Evolutionary conservation across 164 flowering plant genomes (phyloP), one percentile per base, ranked within the genome.

Genomic region (Magnolia kwangsiensis): DNA sequence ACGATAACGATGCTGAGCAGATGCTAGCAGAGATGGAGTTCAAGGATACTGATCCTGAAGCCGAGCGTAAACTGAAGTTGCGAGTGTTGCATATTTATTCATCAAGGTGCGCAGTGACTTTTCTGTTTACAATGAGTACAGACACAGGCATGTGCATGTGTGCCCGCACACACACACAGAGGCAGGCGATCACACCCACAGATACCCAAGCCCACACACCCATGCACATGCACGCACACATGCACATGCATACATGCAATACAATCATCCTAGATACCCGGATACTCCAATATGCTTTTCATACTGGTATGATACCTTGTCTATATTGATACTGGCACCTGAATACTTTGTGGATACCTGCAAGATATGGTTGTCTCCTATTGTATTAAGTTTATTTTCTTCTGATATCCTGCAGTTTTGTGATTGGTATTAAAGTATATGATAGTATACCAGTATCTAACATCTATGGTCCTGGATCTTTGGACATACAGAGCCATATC

Each of bases 1-100:
- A 96, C 83, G 99, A 96, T 78, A 94, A 96, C 80, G 99, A 96
- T 84, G 99, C 99, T 24, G 99, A 96, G 84, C 93, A 90, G 82
- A 75, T 92, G 72, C 86, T 96, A 50, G 96, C 97, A 50, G 98
- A 96, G 80, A 94, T 96, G 99, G 99, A 94, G 81, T 96, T 96
- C 80, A 94, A 92, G 81, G 93, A 90, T 7, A 82, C 89, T 21
- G 98, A 96, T 78, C 83, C 89, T 51, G 89, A 89, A 78, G 86
- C 88, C 75, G 99, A 96, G 63, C 89, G 78, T 55, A 89, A 94
- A 85, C 73, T 92, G 72, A 96, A 96, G 82, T 80, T 96, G 79
- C 84, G 88, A 71, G 90, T 96, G 50, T 79, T 96, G 79, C 94
- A 72, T 51, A 89, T 94, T 51, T 96, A 94, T 84, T 85, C 79